These are phyloP conservation scores for Agrostemma githago DNA, from an alignment of 148 eudicot species.

Conservation along the genomic window DNA sequence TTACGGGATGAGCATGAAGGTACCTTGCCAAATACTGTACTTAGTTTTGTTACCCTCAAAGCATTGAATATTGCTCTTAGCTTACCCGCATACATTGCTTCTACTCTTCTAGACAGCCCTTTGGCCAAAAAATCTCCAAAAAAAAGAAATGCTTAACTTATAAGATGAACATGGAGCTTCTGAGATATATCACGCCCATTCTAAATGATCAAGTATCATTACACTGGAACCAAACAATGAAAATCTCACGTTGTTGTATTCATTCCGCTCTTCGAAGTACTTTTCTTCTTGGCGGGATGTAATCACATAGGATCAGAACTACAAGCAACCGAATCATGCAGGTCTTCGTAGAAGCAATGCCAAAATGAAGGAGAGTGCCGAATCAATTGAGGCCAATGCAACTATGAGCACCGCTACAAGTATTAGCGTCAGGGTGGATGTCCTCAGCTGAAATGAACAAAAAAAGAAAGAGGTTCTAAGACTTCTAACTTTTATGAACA, in stretches of 20 bases:
- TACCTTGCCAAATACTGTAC: neutral
- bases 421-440: constrained; percentile 69
- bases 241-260: neutral
- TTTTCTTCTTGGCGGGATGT: neutral
- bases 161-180: neutral
- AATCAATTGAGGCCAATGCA: constrained; percentile 70
- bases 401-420: constrained; percentile 70
- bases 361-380: constrained; percentile 54
- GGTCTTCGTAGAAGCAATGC: constrained; percentile 45
- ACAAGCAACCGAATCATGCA: constrained; percentile 9
- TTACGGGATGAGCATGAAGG: neutral
- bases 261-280: neutral
- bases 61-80: neutral
- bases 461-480: constrained; percentile 1
- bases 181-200: neutral
- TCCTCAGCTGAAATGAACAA: constrained; percentile 55
- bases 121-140: no score
- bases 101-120: no score
- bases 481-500: neutral
- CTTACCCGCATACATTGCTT: no score
- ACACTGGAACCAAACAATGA: neutral
- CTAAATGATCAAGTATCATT: neutral
- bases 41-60: neutral
- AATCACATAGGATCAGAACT: neutral
- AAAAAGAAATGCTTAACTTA: neutral